Conservation (phyloP, 208 protist genomes). For the Leishmania braziliensis region DNA sequence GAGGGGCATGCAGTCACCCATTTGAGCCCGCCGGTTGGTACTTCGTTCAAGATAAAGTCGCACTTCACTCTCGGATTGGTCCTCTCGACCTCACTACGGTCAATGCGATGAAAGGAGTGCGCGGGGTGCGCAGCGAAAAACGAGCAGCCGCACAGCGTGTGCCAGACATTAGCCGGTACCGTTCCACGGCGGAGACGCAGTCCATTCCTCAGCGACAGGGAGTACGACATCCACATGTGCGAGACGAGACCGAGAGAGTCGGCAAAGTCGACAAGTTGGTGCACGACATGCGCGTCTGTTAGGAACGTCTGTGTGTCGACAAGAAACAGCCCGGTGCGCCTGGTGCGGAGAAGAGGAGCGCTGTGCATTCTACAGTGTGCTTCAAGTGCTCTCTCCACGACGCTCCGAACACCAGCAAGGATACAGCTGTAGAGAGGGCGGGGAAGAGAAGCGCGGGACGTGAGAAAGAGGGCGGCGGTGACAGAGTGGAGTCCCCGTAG, state of each 20-base stretch:
- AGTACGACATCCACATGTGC: conserved; percentile 10
- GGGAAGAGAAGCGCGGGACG: neutral
- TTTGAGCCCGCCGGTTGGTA: neutral
- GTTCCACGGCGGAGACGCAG: conserved; percentile 1
- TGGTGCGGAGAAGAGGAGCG: neutral
- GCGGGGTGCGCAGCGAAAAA: conserved; percentile 18
- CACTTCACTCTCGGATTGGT: neutral
- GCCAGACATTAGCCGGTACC: conserved; percentile 22
- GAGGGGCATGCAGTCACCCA: conserved; percentile 15
- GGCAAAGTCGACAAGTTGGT: conserved; percentile 11
- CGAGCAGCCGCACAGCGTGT: conserved; percentile 6
- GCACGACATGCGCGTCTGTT: conserved; percentile 3
- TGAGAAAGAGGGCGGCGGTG: neutral
- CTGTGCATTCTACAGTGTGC: neutral
- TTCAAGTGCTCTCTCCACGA: neutral
- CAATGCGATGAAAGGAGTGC: neutral
- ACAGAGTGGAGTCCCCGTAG: neutral
- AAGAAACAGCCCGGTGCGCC: neutral
- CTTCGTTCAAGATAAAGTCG: neutral
- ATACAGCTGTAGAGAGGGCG: neutral
- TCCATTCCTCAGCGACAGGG: neutral
- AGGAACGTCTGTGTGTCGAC: neutral
- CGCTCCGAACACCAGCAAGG: neutral
- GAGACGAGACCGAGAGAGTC: neutral
- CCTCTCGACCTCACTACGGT: neutral